Evolutionary conservation across 2,329 filamentous ascomycete genomes (phyloP).

Genomic region (Fusarium sarcochroum): DNA sequence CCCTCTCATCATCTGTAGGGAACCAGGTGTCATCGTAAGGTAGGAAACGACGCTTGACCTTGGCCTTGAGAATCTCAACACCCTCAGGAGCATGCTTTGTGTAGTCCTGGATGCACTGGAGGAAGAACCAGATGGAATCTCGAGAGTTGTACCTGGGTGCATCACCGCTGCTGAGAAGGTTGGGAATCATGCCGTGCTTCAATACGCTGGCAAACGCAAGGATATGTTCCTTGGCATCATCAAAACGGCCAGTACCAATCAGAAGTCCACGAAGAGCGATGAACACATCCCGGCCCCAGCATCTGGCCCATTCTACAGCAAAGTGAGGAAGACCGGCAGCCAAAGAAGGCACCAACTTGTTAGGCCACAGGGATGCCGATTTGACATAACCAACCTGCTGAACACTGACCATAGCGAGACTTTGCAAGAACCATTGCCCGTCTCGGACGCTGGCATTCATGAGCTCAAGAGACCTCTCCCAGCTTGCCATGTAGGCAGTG

Average conservation of each 20-base stretch:
- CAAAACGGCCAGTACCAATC: conserved; percentile 88
- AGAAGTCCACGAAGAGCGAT: conserved; percentile 95
- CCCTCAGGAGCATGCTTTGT: conserved; percentile 85
- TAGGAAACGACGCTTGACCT: conserved; percentile 86
- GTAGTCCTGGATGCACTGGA: conserved; percentile 97
- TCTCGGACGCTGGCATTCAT: conserved; percentile 83
- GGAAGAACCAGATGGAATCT: conserved; percentile 97
- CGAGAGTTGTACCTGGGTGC: conserved; percentile 94
- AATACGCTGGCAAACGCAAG: conserved; percentile 94
- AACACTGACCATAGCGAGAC: conserved; percentile 89
- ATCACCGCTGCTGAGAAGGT: conserved; percentile 88
- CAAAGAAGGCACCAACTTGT: conserved; percentile 85
- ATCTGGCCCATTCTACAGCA: conserved; percentile 91
- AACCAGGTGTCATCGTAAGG: conserved; percentile 99
- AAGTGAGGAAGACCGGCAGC: conserved; percentile 97
- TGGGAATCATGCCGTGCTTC: conserved; percentile 99
- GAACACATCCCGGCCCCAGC: conserved; percentile 97
- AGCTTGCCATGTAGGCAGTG: conserved; percentile 88
- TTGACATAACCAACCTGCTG: conserved; percentile 92
- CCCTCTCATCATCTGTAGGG: conserved; percentile 80
- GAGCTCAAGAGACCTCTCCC: conserved; percentile 81
- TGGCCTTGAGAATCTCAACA: conserved; percentile 78
- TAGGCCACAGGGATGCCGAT: conserved; percentile 91
- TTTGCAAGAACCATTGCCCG: conserved; percentile 91
- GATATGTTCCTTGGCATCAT: conserved; percentile 93